Conservation (phyloP, 2,329 filamentous ascomycete species). For the Ciborinia camelliae region DNA sequence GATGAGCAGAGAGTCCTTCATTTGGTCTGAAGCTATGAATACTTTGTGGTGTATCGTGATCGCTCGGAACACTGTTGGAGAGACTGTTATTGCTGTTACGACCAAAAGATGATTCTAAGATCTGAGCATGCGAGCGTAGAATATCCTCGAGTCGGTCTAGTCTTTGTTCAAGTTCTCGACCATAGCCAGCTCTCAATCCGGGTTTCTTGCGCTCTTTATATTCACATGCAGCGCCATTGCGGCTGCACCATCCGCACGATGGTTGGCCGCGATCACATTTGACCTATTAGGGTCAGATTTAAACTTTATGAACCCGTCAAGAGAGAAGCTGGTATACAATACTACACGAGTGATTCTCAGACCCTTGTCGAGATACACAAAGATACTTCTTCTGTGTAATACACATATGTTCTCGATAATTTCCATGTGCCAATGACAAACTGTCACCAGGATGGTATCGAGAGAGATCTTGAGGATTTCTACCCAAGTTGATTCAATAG, state of each 20-base stretch:
- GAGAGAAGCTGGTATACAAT: background rate
- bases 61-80: conserved; percentile 47
- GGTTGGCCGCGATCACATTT: conserved; percentile 76
- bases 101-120: conserved; percentile 56
- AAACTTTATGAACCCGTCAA: background rate
- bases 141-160: conserved; percentile 68
- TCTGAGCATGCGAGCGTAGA: conserved; percentile 61
- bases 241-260: conserved; percentile 64
- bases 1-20: conserved; percentile 39
- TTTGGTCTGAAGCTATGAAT: conserved; percentile 47
- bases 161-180: conserved; percentile 68
- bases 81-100: conserved; percentile 33
- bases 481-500: background rate
- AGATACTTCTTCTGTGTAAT: conserved; percentile 1
- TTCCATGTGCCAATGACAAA: background rate
- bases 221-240: conserved; percentile 60
- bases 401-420: background rate
- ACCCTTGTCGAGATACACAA: background rate
- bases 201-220: conserved; percentile 69
- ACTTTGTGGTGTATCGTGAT: conserved; percentile 55
- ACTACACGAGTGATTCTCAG: background rate
- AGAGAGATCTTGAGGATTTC: background rate
- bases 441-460: background rate
- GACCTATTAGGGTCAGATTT: conserved; percentile 46
- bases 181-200: conserved; percentile 62